Conservation (phyloP, 2,329 filamentous ascomycete genomes). For the Diaporthe amygdali region DNA sequence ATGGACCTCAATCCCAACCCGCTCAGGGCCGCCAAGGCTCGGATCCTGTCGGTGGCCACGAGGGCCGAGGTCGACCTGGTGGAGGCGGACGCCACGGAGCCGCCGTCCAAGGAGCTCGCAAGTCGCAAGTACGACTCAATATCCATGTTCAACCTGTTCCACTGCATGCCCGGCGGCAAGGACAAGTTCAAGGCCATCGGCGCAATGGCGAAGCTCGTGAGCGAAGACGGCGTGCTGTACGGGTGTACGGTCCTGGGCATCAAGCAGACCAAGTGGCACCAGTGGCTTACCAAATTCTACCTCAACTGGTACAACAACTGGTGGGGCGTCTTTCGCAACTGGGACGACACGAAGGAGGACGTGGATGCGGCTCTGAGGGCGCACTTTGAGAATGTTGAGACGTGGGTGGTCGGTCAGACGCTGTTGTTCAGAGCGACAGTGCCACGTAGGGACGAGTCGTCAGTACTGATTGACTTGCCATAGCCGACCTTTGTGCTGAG, state of each 20-base stretch:
- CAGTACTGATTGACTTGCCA: neutral
- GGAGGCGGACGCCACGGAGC: conserved; percentile 41
- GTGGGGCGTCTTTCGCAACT: conserved; percentile 44
- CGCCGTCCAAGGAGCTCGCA: conserved; percentile 34
- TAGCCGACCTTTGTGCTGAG: neutral
- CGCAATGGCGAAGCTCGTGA: conserved; percentile 38
- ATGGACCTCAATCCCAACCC: conserved; percentile 42
- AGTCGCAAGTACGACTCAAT: conserved; percentile 45
- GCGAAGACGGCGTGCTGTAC: conserved; percentile 40
- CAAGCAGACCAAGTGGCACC: conserved; percentile 28
- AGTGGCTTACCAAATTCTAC: conserved; percentile 32
- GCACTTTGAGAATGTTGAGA: conserved; percentile 45
- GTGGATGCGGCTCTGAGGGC: conserved; percentile 39
- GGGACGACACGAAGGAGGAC: conserved; percentile 39
- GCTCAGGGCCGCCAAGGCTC: conserved; percentile 35
- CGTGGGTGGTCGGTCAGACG: conserved; percentile 41
- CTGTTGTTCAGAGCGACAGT: conserved; percentile 43
- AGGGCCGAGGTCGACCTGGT: conserved; percentile 34
- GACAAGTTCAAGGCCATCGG: conserved; percentile 38
- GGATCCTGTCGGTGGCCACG: conserved; percentile 31
- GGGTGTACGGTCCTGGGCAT: conserved; percentile 44
- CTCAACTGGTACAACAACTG: conserved; percentile 40
- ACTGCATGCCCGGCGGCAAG: conserved; percentile 43
- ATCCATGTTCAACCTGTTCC: conserved; percentile 47
- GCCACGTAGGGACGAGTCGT: conserved; percentile 29